Conservation (phyloP, 73 alveolate genomes). For the Paramecium octaurelia region DNA sequence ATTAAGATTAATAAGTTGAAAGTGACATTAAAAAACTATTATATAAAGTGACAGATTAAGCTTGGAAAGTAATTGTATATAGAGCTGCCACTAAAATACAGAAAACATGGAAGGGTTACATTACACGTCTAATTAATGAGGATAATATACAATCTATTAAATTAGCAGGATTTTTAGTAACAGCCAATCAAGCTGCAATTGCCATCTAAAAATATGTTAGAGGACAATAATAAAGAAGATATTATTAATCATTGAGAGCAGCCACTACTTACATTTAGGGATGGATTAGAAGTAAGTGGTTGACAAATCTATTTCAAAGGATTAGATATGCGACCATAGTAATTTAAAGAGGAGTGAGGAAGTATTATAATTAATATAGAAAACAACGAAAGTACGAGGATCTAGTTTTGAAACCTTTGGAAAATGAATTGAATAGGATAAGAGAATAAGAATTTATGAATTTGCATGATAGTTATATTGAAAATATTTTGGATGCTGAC, state of each 20-base stretch:
- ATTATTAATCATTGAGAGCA: neutral
- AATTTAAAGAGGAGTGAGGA: conserved; percentile 13
- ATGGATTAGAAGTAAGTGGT: conserved; percentile 29
- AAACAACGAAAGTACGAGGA: neutral
- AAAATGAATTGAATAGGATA: neutral
- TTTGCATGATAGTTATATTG: conserved; percentile 18
- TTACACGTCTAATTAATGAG: neutral
- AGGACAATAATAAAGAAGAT: neutral
- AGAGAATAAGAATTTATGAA: conserved; percentile 29
- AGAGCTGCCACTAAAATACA: conserved; percentile 24
- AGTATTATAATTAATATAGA: neutral
- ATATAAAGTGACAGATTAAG: neutral
- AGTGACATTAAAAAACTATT: neutral
- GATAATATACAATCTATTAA: neutral
- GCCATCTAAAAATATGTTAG: neutral
- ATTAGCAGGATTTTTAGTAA: neutral
- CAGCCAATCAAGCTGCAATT: neutral
- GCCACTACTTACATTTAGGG: conserved; percentile 31
- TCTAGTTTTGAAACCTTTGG: neutral
- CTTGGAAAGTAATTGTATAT: conserved; percentile 21
- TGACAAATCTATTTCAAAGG: neutral
- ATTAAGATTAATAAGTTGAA: neutral
- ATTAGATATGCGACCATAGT: conserved; percentile 11
- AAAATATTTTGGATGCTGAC: neutral
- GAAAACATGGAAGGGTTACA: conserved; percentile 17